These are phyloP conservation scores for Globisporangium rhizosaccharum DNA, from an alignment of 352 stramenopile genomes.

Conservation along the genomic window DNA sequence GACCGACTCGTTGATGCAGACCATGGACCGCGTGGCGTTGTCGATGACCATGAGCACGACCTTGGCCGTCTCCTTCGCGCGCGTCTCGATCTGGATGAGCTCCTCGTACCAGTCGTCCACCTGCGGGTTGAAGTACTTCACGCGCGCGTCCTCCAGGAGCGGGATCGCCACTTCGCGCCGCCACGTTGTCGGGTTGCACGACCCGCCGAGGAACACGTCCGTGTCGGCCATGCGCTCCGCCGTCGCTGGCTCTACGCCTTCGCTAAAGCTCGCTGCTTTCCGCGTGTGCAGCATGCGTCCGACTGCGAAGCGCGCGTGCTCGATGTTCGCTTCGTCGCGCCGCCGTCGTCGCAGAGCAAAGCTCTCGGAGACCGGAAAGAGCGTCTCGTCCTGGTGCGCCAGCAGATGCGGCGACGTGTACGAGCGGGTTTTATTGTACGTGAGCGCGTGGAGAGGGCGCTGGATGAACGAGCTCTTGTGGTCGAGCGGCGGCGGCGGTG, in stretches of 20 bases:
- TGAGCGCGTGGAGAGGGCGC: conserved; percentile 36
- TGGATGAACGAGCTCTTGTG: not conserved
- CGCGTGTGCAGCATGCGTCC: conserved; percentile 18
- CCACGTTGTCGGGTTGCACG: conserved; percentile 89
- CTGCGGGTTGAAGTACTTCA: conserved; percentile 87
- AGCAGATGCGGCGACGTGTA: conserved; percentile 69
- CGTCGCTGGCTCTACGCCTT: conserved; percentile 30
- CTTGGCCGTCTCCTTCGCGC: conserved; percentile 76
- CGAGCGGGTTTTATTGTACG: conserved; percentile 37
- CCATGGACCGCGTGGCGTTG: conserved; percentile 68
- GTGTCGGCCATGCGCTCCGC: conserved; percentile 30
- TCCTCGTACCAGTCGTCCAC: conserved; percentile 87
- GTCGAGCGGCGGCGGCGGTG: not conserved
- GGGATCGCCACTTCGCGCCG: conserved; percentile 72
- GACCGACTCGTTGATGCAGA: conserved; percentile 85
- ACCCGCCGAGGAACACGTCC: conserved; percentile 79
- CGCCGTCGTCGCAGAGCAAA: conserved; percentile 9
- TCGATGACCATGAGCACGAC: conserved; percentile 87
- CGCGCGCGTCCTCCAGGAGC: conserved; percentile 49
- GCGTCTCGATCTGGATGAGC: conserved; percentile 75
- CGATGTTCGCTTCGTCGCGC: conserved; percentile 13
- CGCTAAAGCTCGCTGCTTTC: conserved; percentile 52
- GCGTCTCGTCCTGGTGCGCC: conserved; percentile 21
- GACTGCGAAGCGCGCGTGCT: conserved; percentile 12
- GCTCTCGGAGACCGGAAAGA: conserved; percentile 14